Evolutionary conservation across 257 asterid genomes (phyloP).

Genomic region (Striga asiatica): DNA sequence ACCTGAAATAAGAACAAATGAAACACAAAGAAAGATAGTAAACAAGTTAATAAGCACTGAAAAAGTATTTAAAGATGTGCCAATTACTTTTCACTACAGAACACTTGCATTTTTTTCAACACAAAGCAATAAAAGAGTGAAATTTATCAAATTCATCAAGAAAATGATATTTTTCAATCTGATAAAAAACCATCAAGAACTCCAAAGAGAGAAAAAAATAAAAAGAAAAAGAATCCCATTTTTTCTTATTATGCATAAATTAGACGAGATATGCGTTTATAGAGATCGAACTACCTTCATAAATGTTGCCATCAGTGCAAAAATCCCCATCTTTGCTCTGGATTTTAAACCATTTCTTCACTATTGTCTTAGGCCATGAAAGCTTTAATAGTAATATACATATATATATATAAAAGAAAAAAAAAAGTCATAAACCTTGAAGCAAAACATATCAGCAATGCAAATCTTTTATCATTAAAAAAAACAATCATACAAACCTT

Average conservation of each 20-base stretch:
- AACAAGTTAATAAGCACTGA: too few relatives aligned
- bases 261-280: background rate
- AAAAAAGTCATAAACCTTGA: background rate
- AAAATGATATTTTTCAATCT: too few relatives aligned
- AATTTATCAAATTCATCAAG: too few relatives aligned
- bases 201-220: too few relatives aligned
- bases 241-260: background rate
- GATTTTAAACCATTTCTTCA: constrained; percentile 78
- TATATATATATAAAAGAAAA: background rate
- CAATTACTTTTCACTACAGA: constrained; percentile 21
- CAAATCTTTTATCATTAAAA: too few relatives aligned
- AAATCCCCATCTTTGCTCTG: constrained; percentile 56
- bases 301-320: constrained; percentile 60
- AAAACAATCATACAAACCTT: constrained; percentile 50
- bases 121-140: constrained; percentile 6
- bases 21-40: too few relatives aligned
- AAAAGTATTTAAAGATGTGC: too few relatives aligned
- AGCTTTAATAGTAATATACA: constrained; percentile 30
- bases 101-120: constrained; percentile 29
- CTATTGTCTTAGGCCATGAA: constrained; percentile 74
- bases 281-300: constrained; percentile 31
- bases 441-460: background rate
- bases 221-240: background rate
- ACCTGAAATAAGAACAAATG: constrained; percentile 35
- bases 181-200: too few relatives aligned